Base-by-base conservation (phyloP, 2,329 filamentous ascomycete species). In the Calonectria pauciramosa region DNA sequence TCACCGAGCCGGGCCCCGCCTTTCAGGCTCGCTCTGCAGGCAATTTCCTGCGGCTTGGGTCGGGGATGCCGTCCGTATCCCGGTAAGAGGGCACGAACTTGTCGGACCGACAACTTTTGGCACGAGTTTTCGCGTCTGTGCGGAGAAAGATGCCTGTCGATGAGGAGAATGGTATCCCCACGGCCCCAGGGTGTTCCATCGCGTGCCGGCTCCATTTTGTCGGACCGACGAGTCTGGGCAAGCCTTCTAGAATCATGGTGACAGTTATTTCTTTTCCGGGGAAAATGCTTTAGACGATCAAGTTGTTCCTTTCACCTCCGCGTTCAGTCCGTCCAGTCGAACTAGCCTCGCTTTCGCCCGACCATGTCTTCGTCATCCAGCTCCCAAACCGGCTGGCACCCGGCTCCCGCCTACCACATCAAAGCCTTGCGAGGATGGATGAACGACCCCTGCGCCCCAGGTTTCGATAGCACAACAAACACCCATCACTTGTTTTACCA, bases 401-500 rank as follows among this genome's bases (percentile, higher is more conserved):
- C 60, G 18, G 20, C 44, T 44, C 41, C 60, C 20, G 60, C 60
- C 38, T 65, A 65, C 60, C 60, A 65, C 41, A 28, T 65, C 60
- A 65, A 65, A 26, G 23, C 60, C 30, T 28, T 34, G 11, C 41
- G 60, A 16, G 38, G 59, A 28, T 74, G 71, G 74, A 71, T 76
- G 41, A 76, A 76, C 32, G 74, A 76, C 32, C 74, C 74, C 30
- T 76, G 72, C n/a, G 74, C 36, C 36, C 74, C 74, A 10, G 71
- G 74, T 6, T 76, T 71, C 20, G 74, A 76, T 36, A 69, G 63
- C 30, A 34, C 28, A 30, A 76, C 74, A 49, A 41, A 64, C 32
- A 76, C 71, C 38, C 68, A 74, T 23, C 74, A 76, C 49, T 59
- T 76, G 9, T 76, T 76, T 44, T 76, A 76, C 16, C 74, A 76